A percentile compares a stretch with the other conserved stretches of the same genome.
Conservation (phyloP, 2,329 filamentous ascomycete species). For the Phyllosticta citrichinensis region DNA sequence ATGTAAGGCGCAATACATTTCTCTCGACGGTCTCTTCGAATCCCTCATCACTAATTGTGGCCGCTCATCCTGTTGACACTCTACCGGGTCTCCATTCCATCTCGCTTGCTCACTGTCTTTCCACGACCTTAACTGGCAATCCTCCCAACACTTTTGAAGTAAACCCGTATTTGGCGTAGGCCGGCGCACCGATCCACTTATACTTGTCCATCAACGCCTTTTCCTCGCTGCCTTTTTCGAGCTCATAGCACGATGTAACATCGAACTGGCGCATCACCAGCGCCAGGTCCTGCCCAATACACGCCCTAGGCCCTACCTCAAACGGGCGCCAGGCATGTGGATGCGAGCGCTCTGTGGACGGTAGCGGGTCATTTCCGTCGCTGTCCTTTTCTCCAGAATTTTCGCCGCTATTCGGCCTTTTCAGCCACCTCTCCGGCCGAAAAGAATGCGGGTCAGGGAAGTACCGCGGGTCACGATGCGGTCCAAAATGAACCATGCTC, state of each 20-base stretch:
- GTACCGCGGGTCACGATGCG: neutral
- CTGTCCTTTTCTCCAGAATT: neutral
- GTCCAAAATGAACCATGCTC: neutral
- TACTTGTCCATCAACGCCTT: neutral
- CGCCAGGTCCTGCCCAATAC: constrained; percentile 29
- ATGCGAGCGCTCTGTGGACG: neutral
- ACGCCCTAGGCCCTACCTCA: constrained; percentile 28
- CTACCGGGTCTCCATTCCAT: no score
- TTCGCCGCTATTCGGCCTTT: no score
- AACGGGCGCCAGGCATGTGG: constrained; percentile 26
- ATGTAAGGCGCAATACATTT: no score
- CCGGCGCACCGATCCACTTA: neutral
- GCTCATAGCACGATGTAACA: constrained; percentile 15
- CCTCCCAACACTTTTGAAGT: neutral
- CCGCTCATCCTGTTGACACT: no score
- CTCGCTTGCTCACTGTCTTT: no score
- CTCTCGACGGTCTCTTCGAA: no score
- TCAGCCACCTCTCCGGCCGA: constrained; percentile 3
- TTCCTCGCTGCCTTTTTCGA: neutral
- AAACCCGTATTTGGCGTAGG: neutral
- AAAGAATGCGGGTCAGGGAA: constrained; percentile 3
- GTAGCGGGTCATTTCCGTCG: neutral
- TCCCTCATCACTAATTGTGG: no score
- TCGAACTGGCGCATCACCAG: constrained; percentile 17
- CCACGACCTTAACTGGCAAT: neutral